phyloP scores from a whole-genome alignment of 2,329 filamentous ascomycete species.

The Pseudogymnoascus sp. region DNA sequence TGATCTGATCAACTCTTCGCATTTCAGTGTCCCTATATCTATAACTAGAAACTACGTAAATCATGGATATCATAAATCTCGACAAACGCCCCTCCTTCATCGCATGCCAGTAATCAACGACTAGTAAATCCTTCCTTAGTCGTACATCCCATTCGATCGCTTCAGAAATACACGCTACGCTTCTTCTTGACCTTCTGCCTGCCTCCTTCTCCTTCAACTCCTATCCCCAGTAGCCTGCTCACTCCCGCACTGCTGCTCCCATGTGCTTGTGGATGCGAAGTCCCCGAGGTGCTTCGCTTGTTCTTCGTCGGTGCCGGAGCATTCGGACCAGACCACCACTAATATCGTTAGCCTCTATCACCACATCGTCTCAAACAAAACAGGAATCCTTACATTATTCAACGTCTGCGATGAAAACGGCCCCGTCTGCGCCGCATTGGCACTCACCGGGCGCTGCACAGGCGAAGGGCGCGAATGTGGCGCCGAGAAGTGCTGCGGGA shows the following conservation, averaged over 20 bases:
- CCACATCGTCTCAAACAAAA: neutral
- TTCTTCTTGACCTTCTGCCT: conserved; percentile 11
- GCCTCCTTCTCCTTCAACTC: neutral
- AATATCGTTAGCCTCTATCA: neutral
- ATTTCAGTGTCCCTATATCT: neutral
- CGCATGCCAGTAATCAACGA: neutral
- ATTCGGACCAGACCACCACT: conserved; percentile 5
- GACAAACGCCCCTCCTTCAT: neutral
- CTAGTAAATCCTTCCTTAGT: neutral
- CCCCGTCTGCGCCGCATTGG: conserved; percentile 9
- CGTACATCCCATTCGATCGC: neutral
- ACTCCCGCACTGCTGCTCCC: neutral
- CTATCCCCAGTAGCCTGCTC: neutral
- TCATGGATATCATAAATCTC: conserved; percentile 8
- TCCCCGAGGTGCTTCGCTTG: neutral
- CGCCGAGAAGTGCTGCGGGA: conserved; percentile 22
- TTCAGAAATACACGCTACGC: conserved; percentile 10
- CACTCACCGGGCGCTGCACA: conserved; percentile 23
- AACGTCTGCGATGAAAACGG: conserved; percentile 11
- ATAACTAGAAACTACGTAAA: neutral
- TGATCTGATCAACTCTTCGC: neutral
- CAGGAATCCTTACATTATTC: conserved; percentile 4
- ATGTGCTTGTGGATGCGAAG: neutral
- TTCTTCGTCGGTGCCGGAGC: neutral
- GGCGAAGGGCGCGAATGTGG: conserved; percentile 23